Conservation (phyloP, 2,329 filamentous ascomycete genomes). For the Fusarium tricinctum region DNA sequence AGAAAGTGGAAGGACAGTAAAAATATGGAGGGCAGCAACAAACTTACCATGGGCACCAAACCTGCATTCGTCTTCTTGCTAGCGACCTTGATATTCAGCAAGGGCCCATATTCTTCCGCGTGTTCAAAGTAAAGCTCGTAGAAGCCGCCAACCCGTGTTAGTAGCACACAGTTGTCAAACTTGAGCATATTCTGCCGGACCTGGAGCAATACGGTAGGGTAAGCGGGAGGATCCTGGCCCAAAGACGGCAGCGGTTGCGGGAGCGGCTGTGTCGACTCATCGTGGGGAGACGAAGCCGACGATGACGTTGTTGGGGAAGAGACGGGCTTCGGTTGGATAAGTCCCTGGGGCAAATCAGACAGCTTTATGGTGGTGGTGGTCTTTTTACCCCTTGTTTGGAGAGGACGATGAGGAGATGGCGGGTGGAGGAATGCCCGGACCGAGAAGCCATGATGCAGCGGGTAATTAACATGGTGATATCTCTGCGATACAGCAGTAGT, state of each 20-base stretch:
- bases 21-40: conserved; percentile 18
- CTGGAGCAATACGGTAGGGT: conserved; percentile 91
- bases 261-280: conserved; percentile 29
- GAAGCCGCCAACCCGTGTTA: conserved; percentile 94
- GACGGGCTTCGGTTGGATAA: conserved; percentile 50
- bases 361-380: conserved; percentile 67
- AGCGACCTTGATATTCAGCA: conserved; percentile 89
- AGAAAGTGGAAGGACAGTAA: conserved; percentile 14
- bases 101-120: conserved; percentile 87
- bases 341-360: conserved; percentile 70
- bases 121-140: conserved; percentile 99
- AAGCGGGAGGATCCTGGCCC: conserved; percentile 66
- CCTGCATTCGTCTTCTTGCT: conserved; percentile 84
- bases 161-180: conserved; percentile 89
- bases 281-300: conserved; percentile 31
- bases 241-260: conserved; percentile 42
- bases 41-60: conserved; percentile 83
- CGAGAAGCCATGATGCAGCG: conserved; percentile 22
- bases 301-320: conserved; percentile 37
- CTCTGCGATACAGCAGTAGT: background rate
- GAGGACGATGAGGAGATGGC: conserved; percentile 37
- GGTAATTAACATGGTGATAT: conserved; percentile 14
- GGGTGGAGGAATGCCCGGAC: conserved; percentile 43
- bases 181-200: conserved; percentile 90
- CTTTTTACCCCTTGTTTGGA: conserved; percentile 64